Base-by-base conservation (phyloP, 129 eudicot genomes). In the Deinandra increscens region DNA sequence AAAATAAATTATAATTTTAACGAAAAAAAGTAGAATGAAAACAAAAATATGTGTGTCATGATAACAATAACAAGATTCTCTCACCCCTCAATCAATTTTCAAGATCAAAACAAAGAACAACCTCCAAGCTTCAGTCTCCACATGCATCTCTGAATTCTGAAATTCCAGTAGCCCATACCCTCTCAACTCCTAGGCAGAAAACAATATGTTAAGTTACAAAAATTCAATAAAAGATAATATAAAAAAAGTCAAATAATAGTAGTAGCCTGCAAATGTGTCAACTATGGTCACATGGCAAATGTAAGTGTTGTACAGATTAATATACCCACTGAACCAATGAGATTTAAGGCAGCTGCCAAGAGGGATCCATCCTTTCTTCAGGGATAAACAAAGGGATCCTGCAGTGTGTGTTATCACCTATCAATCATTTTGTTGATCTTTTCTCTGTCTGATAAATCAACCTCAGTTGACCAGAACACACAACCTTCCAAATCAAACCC, bases 281-380 rank as follows among this genome's bases (percentile, higher is more conserved):
- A 75, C 60, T 54, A 75, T 45, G 64, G 63, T 68, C 80, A 75
- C 75, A 75, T 75, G 80, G 64, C 69, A 37, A 68, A 58, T 68
- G 69, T 20, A 68, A 68, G 17, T 17, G 29, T 23, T 33, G 68
- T 68, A 68, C 75, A 59, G 59, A n/a, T n/a, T n/a, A n/a, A 49
- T 18, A 75, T 48, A 45, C 49, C 45, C 20, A 71, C 45, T 59
- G 58, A 50, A 10, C 65, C 71, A 72, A 4, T 75, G 63, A 68
- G 54, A 60, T 22, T 18, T 43, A 58, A 59, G 44, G 74, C 59
- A 36, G 44, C 55, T 68, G 80, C 80, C 80, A 75, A 68, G 8
- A 66, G 55, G 58, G 39, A 59, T 75, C 74, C 80, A 43, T 37
- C 50, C 38, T 9, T 22, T 63, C 38, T 9, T 22, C 4, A 53